Evolutionary conservation across 441 rosid genomes (phyloP), one percentile per base, ranked within the genome.

Genomic region (Syzygium syzygioides): DNA sequence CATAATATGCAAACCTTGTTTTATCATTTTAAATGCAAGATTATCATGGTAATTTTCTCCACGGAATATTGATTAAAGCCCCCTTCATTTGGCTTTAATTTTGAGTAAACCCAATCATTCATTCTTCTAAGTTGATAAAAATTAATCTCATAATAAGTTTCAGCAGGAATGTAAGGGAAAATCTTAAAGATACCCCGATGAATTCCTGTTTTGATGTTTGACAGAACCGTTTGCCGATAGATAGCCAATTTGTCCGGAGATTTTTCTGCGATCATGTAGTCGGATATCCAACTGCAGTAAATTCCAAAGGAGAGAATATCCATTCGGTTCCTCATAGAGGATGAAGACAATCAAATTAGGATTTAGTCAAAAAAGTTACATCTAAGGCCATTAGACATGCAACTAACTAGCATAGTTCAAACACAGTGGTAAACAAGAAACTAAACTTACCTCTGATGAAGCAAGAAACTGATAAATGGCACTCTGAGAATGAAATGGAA

Each of bases 381-480:
- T 11, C 26, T 34, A 37, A 37, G 50, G 79, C 26, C 79, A 68
- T 32, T 19, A 68, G 79, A 68, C 14, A 68, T 34, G 14, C 2
- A 19, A 68, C 48, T 71, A 71, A 71, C 50, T 11, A 71, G 50
- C 28, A 37, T 9, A 12, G 52, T 37, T 71, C 52, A 71, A 71
- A 71, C 52, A 20, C 41, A 71, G 83, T 37, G 83, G 52, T 23
- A 37, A 37, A 60, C 28, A 19, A 79, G 83, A 89, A 76, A 52
- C 19, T 87, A 91, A 92, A 91, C 95, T 94, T 93, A 97, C 99
- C 96, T 95, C 93, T 68, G 99, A 96, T 85, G 97, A 94, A 87
- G 95, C 94, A 88, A 97, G 87, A 93, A 95, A 98, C 86, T 94
- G 96, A 92, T 98, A 97, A 30, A 96, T 87, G 53, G 98, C 98